These are phyloP conservation scores for Podaxis sp. DNA, from an alignment of 768 basidiomycete species.

Conservation along the genomic window DNA sequence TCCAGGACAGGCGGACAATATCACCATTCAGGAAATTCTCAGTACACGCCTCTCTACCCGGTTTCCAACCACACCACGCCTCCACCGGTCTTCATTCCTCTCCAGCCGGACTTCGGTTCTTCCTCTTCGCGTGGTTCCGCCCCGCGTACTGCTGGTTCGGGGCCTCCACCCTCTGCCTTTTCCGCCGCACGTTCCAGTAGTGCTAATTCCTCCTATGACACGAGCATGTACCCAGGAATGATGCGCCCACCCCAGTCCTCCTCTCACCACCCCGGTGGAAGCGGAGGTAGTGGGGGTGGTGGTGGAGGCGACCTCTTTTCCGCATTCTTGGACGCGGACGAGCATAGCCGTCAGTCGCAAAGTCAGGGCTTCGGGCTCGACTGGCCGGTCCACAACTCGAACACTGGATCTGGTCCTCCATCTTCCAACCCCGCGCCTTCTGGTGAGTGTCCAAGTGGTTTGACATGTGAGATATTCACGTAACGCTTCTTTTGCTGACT, in stretches of 20 bases:
- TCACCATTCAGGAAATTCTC: conserved; percentile 14
- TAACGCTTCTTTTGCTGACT: conserved; percentile 2
- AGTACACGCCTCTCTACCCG: conserved; percentile 17
- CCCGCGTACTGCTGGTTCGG: conserved; percentile 6
- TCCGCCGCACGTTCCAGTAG: conserved; percentile 10
- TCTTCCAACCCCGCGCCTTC: conserved; percentile 3
- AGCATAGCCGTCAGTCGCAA: conserved; percentile 16
- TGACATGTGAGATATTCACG: not conserved
- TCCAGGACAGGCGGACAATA: conserved; percentile 11
- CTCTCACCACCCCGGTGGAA: conserved; percentile 5
- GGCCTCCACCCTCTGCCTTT: conserved; percentile 5
- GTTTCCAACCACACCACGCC: conserved; percentile 15
- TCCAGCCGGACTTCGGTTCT: conserved; percentile 9
- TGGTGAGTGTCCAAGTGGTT: not conserved
- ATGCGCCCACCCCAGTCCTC: conserved; percentile 14
- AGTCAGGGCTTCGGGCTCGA: conserved; percentile 12
- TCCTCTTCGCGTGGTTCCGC: conserved; percentile 13
- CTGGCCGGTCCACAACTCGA: conserved; percentile 14
- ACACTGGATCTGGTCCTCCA: conserved; percentile 7
- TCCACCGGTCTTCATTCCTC: conserved; percentile 14
- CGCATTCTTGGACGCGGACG: conserved; percentile 13
- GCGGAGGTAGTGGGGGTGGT: conserved; percentile 9
- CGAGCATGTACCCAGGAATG: conserved; percentile 11
- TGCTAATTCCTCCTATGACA: conserved; percentile 11
- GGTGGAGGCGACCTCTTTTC: conserved; percentile 11